These are phyloP conservation scores for Exserohilum turcica DNA, from an alignment of 2,329 filamentous ascomycete species.

Conservation along the genomic window DNA sequence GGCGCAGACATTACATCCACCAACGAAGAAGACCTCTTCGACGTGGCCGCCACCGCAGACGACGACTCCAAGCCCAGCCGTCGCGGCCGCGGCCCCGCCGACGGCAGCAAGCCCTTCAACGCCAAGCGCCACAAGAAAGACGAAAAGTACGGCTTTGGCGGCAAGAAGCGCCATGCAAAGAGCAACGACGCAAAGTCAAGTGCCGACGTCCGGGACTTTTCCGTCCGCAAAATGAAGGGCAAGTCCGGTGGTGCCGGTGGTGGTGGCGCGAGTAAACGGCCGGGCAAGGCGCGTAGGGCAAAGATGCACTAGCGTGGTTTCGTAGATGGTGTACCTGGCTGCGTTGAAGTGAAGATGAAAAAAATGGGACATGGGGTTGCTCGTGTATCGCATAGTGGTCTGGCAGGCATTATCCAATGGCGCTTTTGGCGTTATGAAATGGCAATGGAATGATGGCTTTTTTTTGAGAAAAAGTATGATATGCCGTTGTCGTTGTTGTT, in stretches of 20 bases:
- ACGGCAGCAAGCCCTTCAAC: conserved; percentile 51
- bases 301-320: conserved; percentile 32
- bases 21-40: conserved; percentile 86
- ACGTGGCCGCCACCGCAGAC: conserved; percentile 69
- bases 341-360: no score
- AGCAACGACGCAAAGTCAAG: conserved; percentile 86
- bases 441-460: no score
- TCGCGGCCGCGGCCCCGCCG: conserved; percentile 40
- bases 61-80: conserved; percentile 54
- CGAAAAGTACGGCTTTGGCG: conserved; percentile 91
- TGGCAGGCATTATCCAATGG: no score
- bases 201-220: conserved; percentile 80
- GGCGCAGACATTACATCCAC: conserved; percentile 67
- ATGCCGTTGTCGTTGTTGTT: no score
- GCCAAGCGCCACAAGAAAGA: conserved; percentile 91
- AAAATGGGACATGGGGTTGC: no score
- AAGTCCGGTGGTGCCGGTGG: conserved; percentile 35
- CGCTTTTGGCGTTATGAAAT: conserved; percentile 23
- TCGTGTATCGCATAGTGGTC: conserved; percentile 11
- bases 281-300: conserved; percentile 43
- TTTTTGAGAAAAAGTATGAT: no score
- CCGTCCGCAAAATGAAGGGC: conserved; percentile 82
- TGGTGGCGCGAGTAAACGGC: conserved; percentile 37
- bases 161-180: conserved; percentile 91
- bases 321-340: not conserved